These are phyloP conservation scores for Acrocalymma vagum DNA, from an alignment of 2,329 filamentous ascomycete species.

Conservation along the genomic window DNA sequence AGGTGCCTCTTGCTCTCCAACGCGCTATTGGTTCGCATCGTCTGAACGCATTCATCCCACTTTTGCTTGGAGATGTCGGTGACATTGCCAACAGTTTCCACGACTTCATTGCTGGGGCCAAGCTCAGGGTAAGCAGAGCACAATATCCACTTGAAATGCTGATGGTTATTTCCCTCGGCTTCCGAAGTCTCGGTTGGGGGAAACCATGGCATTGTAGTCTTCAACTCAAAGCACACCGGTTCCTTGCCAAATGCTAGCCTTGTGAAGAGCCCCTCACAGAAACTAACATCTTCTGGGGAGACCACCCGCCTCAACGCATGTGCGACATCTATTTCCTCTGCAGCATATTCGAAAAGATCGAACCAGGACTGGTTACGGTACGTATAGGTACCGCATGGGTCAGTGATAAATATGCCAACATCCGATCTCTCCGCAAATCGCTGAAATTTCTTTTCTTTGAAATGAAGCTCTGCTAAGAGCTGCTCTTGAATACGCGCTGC, in stretches of 20 bases:
- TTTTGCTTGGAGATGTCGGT: slow-evolving; percentile 50
- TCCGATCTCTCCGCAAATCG: slow-evolving; percentile 50
- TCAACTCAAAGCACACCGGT: slow-evolving; percentile 47
- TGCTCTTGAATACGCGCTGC: slow-evolving; percentile 45
- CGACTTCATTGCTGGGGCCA: slow-evolving; percentile 26
- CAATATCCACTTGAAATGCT: slow-evolving; percentile 38
- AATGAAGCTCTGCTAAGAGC: slow-evolving; percentile 45
- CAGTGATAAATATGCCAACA: slow-evolving; percentile 52
- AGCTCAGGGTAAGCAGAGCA: slow-evolving; percentile 40
- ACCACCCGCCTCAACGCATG: slow-evolving; percentile 30
- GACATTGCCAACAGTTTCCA: slow-evolving; percentile 43
- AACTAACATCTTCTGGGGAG: slow-evolving; percentile 45
- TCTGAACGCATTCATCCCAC: slow-evolving; percentile 45
- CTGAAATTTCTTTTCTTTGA: slow-evolving; percentile 44
- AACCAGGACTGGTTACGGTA: slow-evolving; percentile 53
- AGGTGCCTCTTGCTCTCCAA: slow-evolving; percentile 27
- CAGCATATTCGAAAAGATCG: slow-evolving; percentile 38
- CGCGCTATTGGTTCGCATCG: slow-evolving; percentile 32
- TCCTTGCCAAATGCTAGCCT: slow-evolving; percentile 40
- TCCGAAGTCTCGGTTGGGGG: slow-evolving; percentile 25
- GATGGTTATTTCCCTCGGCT: slow-evolving; percentile 14
- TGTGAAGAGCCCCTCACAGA: slow-evolving; percentile 39
- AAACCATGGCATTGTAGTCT: slow-evolving; percentile 46
- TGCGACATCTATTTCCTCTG: slow-evolving; percentile 21
- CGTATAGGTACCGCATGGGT: slow-evolving; percentile 41